A percentile compares a stretch with the other conserved stretches of the same genome.
These are phyloP conservation scores for Penicillium mononematosum DNA, from an alignment of 495 filamentous ascomycete species.

Conservation along the genomic window DNA sequence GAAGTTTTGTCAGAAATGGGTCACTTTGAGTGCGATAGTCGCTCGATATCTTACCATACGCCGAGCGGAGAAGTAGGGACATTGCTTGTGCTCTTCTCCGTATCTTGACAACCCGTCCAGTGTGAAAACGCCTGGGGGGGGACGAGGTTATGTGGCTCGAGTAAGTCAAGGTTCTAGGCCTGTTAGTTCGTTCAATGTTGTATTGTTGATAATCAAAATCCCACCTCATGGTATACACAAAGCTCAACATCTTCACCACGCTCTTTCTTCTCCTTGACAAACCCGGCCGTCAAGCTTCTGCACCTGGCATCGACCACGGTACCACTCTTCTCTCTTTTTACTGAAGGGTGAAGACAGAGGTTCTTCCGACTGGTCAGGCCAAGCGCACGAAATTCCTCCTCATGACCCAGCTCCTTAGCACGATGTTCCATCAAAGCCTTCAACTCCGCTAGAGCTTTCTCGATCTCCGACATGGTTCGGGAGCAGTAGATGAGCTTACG, in stretches of 20 bases:
- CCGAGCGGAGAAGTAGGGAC: constrained; percentile 92
- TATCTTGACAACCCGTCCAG: constrained; percentile 85
- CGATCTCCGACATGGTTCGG: constrained; percentile 63
- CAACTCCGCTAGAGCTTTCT: constrained; percentile 92
- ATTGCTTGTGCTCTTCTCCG: constrained; percentile 93
- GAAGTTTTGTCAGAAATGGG: constrained; percentile 12
- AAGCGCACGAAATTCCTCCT: constrained; percentile 89
- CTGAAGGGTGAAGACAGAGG: constrained; percentile 90
- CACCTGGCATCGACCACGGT: constrained; percentile 91
- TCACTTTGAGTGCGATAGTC: neutral
- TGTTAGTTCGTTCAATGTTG: constrained; percentile 17
- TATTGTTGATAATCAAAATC: constrained; percentile 16
- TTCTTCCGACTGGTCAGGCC: constrained; percentile 97
- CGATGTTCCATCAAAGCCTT: constrained; percentile 94
- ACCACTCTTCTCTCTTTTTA: constrained; percentile 93
- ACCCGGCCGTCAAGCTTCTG: constrained; percentile 91
- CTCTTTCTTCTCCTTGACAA: constrained; percentile 95
- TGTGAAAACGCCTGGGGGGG: constrained; percentile 91
- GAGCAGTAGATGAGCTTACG: constrained; percentile 98
- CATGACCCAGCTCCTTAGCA: constrained; percentile 75
- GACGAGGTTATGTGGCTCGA: constrained; percentile 91
- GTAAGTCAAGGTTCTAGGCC: constrained; percentile 79
- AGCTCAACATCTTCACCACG: constrained; percentile 90
- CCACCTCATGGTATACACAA: constrained; percentile 91
- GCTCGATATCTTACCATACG: constrained; percentile 71